These are phyloP conservation scores for Fusarium nelsonii DNA, from an alignment of 2,329 filamentous ascomycete genomes.

Conservation along the genomic window DNA sequence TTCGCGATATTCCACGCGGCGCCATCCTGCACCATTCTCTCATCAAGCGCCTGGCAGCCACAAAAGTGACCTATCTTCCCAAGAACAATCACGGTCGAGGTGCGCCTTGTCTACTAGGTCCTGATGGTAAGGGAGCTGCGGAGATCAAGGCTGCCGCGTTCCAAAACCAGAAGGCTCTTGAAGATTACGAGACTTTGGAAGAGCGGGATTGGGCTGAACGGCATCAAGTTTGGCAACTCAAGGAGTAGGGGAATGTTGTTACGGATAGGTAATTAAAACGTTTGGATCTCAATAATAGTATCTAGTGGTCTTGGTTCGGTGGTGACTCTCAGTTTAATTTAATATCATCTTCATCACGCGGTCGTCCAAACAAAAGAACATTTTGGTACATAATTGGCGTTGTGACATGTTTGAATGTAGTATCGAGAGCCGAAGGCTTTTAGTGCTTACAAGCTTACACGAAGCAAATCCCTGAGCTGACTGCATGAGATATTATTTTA, in stretches of 20 bases:
- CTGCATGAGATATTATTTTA: rapidly evolving
- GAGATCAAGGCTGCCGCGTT: background rate
- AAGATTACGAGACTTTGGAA: rapidly evolving
- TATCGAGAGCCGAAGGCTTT: no score
- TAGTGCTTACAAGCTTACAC: background rate
- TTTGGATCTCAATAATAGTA: no score
- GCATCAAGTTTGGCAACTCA: conserved; percentile 1
- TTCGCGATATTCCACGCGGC: background rate
- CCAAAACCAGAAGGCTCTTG: background rate
- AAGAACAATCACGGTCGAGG: background rate
- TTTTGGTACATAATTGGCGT: no score
- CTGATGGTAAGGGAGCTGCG: rapidly evolving
- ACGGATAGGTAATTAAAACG: background rate
- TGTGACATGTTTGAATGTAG: no score
- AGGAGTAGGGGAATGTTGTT: background rate
- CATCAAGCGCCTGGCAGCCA: background rate
- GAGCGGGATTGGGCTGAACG: background rate
- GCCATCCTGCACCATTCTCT: conserved; percentile 6
- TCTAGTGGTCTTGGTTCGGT: no score
- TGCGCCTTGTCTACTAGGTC: background rate
- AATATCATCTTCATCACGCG: rapidly evolving
- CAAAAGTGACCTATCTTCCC: rapidly evolving
- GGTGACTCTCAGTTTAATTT: rapidly evolving
- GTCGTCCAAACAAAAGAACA: no score
- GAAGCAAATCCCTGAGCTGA: background rate